phyloP scores from a whole-genome alignment of 495 filamentous ascomycete genomes.

The Penicillium coprophilum region DNA sequence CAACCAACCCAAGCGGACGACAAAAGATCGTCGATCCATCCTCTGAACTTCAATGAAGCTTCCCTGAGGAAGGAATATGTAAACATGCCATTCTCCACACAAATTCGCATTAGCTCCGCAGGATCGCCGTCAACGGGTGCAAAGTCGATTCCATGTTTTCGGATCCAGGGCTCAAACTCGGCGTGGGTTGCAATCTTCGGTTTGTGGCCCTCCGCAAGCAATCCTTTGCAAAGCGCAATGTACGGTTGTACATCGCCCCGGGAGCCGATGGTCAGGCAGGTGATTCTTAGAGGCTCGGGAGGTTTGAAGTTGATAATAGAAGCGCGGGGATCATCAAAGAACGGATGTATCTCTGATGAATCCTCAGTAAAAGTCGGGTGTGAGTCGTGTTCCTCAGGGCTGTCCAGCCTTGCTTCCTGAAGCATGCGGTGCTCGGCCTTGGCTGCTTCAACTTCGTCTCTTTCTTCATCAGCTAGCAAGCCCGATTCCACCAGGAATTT shows the following conservation, averaged over 20 bases:
- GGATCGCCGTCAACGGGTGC: slow-evolving; percentile 86
- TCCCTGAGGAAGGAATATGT: slow-evolving; percentile 87
- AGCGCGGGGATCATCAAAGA: slow-evolving; percentile 90
- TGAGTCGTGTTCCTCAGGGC: slow-evolving; percentile 56
- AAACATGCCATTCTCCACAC: slow-evolving; percentile 97
- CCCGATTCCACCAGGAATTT: slow-evolving; percentile 72
- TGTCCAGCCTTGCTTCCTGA: slow-evolving; percentile 70
- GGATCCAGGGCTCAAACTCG: slow-evolving; percentile 87
- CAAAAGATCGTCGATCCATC: slow-evolving; percentile 89
- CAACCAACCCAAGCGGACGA: slow-evolving; percentile 82
- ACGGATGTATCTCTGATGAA: slow-evolving; percentile 55
- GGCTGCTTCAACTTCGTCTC: slow-evolving; percentile 70
- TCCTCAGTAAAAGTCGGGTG: slow-evolving; percentile 39
- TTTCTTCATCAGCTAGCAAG: slow-evolving; percentile 66
- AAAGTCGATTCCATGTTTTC: slow-evolving; percentile 90
- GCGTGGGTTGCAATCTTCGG: slow-evolving; percentile 87
- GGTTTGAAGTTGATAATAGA: slow-evolving; percentile 97
- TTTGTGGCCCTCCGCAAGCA: slow-evolving; percentile 83
- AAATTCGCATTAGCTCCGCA: slow-evolving; percentile 90
- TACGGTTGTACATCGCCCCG: slow-evolving; percentile 97
- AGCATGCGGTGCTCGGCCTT: slow-evolving; percentile 80
- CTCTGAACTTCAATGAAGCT: slow-evolving; percentile 84
- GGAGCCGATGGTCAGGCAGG: slow-evolving; percentile 93
- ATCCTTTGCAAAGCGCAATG: slow-evolving; percentile 90
- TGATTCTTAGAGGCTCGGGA: slow-evolving; percentile 74